Percentiles rank a stretch among this genome's conserved stretches.
Conservation (phyloP, 768 basidiomycete genomes). For the Polyporus arcularius region DNA sequence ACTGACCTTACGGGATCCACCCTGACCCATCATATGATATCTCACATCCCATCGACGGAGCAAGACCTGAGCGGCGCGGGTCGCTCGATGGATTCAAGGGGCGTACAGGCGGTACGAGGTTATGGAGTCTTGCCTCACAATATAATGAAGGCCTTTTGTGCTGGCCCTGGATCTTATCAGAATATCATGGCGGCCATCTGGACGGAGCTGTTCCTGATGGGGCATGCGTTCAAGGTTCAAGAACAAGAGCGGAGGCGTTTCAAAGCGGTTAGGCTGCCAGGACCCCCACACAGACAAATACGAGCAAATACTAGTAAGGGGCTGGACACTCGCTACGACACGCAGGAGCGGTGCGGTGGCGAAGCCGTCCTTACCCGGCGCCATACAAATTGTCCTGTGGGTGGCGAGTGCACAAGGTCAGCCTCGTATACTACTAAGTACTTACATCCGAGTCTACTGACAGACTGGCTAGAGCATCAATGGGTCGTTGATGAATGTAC, state of each 20-base stretch:
- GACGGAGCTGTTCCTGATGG: not conserved
- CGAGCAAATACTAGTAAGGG: not conserved
- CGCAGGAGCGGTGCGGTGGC: not conserved
- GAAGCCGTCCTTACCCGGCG: not conserved
- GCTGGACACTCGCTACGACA: not conserved
- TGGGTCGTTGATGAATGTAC: too few species aligned
- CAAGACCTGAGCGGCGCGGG: too few species aligned
- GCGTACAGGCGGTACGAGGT: not conserved
- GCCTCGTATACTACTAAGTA: too few species aligned
- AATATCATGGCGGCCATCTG: slow-evolving; percentile 8
- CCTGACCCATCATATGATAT: too few species aligned
- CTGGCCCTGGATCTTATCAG: not conserved
- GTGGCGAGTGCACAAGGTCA: too few species aligned
- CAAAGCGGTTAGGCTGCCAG: not conserved
- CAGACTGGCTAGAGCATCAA: too few species aligned
- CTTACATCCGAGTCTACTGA: too few species aligned
- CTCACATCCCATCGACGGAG: too few species aligned
- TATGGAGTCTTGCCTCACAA: not conserved
- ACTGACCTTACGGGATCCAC: too few species aligned
- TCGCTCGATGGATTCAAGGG: too few species aligned
- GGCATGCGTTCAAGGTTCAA: slow-evolving; percentile 1
- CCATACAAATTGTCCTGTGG: too few species aligned
- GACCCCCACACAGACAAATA: slow-evolving; percentile 12
- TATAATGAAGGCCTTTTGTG: not conserved
- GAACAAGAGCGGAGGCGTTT: slow-evolving; percentile 2